A percentile compares a stretch with the other conserved stretches of the same genome.
Conservation (phyloP, 371 early-diverging fungal species). For the Mucor plumbeus region DNA sequence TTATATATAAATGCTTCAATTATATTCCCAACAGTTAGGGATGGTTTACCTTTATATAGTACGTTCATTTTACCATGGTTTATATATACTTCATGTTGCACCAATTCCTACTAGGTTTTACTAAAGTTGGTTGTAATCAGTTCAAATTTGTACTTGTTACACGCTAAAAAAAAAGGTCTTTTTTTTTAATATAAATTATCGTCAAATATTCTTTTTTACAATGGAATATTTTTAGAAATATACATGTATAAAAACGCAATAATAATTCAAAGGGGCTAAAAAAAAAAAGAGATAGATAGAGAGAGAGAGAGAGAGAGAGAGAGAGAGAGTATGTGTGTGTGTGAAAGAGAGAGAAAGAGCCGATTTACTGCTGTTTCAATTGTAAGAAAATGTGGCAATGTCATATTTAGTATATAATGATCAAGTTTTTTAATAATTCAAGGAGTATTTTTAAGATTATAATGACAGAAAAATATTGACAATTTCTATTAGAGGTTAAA, state of each 20-base stretch:
- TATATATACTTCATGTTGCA: neutral
- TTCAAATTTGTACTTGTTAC: conserved; percentile 9
- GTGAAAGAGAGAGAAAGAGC: too few relatives aligned
- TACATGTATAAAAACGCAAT: neutral
- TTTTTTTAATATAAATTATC: conserved; percentile 8
- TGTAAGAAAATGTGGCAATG: conserved; percentile 3
- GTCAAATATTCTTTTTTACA: neutral
- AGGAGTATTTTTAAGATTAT: neutral
- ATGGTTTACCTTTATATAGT: neutral
- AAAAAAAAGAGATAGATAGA: too few relatives aligned
- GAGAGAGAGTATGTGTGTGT: too few relatives aligned
- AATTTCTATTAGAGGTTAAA: conserved; percentile 4
- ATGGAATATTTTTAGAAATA: too few relatives aligned
- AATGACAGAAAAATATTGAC: neutral
- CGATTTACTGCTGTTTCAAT: too few relatives aligned
- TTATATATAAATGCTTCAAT: neutral
- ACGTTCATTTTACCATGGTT: neutral
- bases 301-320: too few relatives aligned
- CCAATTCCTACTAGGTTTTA: conserved; percentile 5
- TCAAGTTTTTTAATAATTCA: neutral
- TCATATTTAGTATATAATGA: neutral
- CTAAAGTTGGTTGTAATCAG: conserved; percentile 3
- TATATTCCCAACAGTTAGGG: neutral
- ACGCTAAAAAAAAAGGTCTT: neutral
- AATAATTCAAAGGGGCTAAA: neutral